phyloP scores from a whole-genome alignment of 2,329 filamentous ascomycete species.

The Parascedosporium putredinis region DNA sequence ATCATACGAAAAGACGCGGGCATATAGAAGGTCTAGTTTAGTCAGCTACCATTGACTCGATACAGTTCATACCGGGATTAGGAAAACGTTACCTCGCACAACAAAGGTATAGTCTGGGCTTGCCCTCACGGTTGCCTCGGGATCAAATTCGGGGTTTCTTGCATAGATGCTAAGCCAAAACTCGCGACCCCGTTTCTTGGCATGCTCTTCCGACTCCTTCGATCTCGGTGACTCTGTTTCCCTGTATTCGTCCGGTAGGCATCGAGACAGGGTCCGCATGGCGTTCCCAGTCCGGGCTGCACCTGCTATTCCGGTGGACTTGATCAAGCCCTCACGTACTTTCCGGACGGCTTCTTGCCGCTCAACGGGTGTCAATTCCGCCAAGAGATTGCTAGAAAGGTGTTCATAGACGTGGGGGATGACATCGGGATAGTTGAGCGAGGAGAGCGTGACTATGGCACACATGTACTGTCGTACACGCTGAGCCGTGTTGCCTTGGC shows the following conservation, averaged over 20 bases:
- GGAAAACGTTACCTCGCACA: constrained; percentile 10
- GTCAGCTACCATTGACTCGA: background rate
- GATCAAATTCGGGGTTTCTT: constrained; percentile 11
- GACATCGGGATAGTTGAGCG: constrained; percentile 12
- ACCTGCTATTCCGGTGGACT: constrained; percentile 11
- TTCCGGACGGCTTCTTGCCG: background rate
- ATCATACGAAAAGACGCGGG: constrained; percentile 8
- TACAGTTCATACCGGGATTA: background rate
- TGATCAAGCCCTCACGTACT: constrained; percentile 12
- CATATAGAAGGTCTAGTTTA: constrained; percentile 10
- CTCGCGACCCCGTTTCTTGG: constrained; percentile 8
- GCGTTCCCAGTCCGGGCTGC: constrained; percentile 12
- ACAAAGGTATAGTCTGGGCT: constrained; percentile 13
- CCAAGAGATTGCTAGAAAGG: constrained; percentile 8
- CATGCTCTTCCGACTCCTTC: constrained; percentile 8
- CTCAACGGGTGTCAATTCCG: constrained; percentile 4
- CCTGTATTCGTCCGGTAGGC: constrained; percentile 8
- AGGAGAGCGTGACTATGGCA: constrained; percentile 11
- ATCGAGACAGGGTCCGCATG: constrained; percentile 10
- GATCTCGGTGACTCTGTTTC: constrained; percentile 9
- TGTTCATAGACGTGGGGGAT: constrained; percentile 12
- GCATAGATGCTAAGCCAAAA: constrained; percentile 12
- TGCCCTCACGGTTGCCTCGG: constrained; percentile 10
- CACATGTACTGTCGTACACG: constrained; percentile 12
- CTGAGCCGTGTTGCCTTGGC: background rate